Evolutionary conservation across 139 green algal genomes (phyloP), one percentile per base, ranked within the genome.

Genomic region (Monoraphidium neglectum): DNA sequence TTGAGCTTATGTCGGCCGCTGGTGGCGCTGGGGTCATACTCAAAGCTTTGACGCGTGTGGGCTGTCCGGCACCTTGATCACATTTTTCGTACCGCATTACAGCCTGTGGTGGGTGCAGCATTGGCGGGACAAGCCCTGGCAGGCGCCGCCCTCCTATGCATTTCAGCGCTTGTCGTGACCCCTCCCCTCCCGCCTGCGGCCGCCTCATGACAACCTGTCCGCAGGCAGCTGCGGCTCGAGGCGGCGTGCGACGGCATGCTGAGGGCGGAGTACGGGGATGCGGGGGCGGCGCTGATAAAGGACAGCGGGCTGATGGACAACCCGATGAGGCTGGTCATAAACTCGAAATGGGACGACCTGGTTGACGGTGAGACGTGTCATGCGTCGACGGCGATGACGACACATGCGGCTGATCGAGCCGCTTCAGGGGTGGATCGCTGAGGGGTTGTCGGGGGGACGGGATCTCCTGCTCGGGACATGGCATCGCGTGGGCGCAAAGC

Each of bases 311-410:
- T 77, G 10, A 33, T 77, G 38, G 72, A 77, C 16, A 57, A 70
- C 13, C 72, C 72, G 18, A 15, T 70, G 59, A 10, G 72, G 37
- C 40, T 77, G 60, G 32, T 43, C 18, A n/a, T 77, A n/a, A 77
- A 77, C 60, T 28, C 13, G 8, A 46, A 51, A 5, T 77, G 72
- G 72, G 72, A 77, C 40, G 35, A 47, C n/a, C 33, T 61, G 57
- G 43, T 70, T 28, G 47, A 77, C 46, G 59, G 72, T 77, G 72
- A 70, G 72, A 33, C 30, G 16, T 36, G 24, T 6, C 15, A 8
- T 33, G 64, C 5, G 24, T 54, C 33, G 43, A 8, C 8, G 43
- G 8, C 12, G 8, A 21, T 51, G 43, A 12, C 8, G n/a, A n/a
- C n/a, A n/a, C n/a, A n/a, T 51, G 43, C 43, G 43, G 43, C 43